Percentiles rank a stretch among this genome's conserved stretches.
Evolutionary conservation across 352 stramenopile species (phyloP).

Genomic region (Bremia lactucae): DNA sequence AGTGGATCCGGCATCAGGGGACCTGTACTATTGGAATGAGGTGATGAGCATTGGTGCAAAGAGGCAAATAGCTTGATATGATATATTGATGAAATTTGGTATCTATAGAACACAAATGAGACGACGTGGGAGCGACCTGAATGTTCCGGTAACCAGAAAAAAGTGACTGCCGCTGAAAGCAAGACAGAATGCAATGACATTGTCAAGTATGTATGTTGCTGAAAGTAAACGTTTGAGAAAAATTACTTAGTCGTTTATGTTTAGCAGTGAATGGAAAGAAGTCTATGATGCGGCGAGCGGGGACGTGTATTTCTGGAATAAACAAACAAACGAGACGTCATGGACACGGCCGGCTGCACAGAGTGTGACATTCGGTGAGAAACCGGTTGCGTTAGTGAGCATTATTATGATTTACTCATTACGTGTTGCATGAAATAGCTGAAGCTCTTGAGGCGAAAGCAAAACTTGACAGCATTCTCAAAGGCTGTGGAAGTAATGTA

Average conservation of each 20-base stretch:
- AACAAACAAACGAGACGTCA: slow-evolving; percentile 57
- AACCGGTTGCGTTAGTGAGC: neutral
- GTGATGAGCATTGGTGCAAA: slow-evolving; percentile 12
- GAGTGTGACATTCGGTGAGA: slow-evolving; percentile 44
- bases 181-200: slow-evolving; percentile 9
- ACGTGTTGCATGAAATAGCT: slow-evolving; percentile 16
- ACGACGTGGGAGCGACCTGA: slow-evolving; percentile 61
- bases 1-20: slow-evolving; percentile 33
- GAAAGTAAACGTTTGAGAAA: neutral
- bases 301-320: slow-evolving; percentile 68
- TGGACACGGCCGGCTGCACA: slow-evolving; percentile 42
- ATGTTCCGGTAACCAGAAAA: neutral
- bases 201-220: slow-evolving; percentile 8
- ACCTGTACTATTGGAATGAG: slow-evolving; percentile 79
- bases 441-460: slow-evolving; percentile 52
- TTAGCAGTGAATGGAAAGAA: slow-evolving; percentile 49
- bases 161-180: slow-evolving; percentile 1
- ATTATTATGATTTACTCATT: neutral
- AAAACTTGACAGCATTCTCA: slow-evolving; percentile 47
- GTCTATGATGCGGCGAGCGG: slow-evolving; percentile 43
- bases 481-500: slow-evolving; percentile 21
- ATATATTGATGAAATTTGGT: slow-evolving; percentile 2
- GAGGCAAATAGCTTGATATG: neutral
- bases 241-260: neutral
- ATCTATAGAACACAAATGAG: slow-evolving; percentile 51